phyloP scores from a whole-genome alignment of 768 basidiomycete species.

The Trametes punicea region DNA sequence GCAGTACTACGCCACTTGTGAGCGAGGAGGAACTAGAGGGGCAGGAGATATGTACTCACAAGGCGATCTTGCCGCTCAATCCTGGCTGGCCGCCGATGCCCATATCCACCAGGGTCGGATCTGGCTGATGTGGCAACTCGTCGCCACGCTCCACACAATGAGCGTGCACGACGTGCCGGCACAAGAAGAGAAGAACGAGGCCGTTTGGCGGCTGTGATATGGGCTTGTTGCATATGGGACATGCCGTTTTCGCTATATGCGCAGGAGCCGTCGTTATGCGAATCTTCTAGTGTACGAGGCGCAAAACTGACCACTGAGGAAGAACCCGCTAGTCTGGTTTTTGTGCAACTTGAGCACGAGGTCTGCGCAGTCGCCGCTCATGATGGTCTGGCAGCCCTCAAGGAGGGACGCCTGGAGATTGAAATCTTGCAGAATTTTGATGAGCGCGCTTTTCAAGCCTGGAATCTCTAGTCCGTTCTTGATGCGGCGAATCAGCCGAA shows the following conservation, averaged over 20 bases:
- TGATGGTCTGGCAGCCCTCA: conserved; percentile 86
- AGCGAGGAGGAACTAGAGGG: too few species aligned
- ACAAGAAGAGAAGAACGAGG: conserved; percentile 75
- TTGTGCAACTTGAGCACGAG: conserved; percentile 66
- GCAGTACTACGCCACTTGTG: conserved; percentile 49
- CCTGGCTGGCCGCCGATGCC: conserved; percentile 39
- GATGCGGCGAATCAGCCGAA: conserved; percentile 90
- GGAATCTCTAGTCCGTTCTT: conserved; percentile 96
- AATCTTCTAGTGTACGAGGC: not conserved
- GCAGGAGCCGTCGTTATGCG: not conserved
- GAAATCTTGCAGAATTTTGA: conserved; percentile 97
- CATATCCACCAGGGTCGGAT: conserved; percentile 47
- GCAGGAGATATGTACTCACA: conserved; percentile 69
- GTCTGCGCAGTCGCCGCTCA: conserved; percentile 77
- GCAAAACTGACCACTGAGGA: conserved; percentile 59
- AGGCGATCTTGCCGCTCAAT: conserved; percentile 72
- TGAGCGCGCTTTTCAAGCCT: conserved; percentile 87
- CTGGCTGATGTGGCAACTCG: conserved; percentile 58
- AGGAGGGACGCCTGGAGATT: conserved; percentile 90
- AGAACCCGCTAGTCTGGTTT: conserved; percentile 79
- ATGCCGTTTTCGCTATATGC: conserved; percentile 53
- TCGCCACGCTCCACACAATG: conserved; percentile 68
- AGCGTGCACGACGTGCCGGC: conserved; percentile 85
- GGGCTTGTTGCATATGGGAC: conserved; percentile 62
- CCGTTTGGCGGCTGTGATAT: conserved; percentile 57